Conservation (phyloP, 768 basidiomycete genomes). For the Serendipita indica region DNA sequence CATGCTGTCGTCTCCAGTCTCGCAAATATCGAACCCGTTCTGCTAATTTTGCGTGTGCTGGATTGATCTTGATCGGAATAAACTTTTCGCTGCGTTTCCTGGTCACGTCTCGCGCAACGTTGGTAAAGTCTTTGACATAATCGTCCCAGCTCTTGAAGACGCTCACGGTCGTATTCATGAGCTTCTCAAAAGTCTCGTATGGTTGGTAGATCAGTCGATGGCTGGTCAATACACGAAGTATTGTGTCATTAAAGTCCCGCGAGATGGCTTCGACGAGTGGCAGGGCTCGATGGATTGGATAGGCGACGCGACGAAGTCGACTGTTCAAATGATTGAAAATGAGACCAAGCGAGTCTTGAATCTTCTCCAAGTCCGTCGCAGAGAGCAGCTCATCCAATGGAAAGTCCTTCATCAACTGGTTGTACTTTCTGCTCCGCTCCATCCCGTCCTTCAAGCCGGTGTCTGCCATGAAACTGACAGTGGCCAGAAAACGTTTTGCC, state of each 20-base stretch:
- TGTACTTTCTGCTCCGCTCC: constrained; percentile 85
- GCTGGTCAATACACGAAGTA: constrained; percentile 77
- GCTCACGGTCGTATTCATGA: constrained; percentile 55
- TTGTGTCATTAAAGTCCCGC: constrained; percentile 90
- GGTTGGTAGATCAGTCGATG: constrained; percentile 88
- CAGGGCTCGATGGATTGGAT: constrained; percentile 88
- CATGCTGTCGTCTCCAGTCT: constrained; percentile 93
- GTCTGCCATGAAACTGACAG: constrained; percentile 94
- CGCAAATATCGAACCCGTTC: constrained; percentile 74
- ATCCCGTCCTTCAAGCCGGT: constrained; percentile 92
- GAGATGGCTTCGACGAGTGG: constrained; percentile 98
- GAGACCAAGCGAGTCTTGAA: constrained; percentile 71
- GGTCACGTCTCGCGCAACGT: constrained; percentile 84
- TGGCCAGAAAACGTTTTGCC: constrained; percentile 93
- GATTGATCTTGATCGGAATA: constrained; percentile 88
- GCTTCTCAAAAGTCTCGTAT: constrained; percentile 84
- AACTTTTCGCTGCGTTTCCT: constrained; percentile 82
- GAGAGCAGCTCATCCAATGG: constrained; percentile 93
- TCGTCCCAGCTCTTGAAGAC: constrained; percentile 87
- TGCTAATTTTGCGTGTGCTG: constrained; percentile 83
- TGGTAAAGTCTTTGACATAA: constrained; percentile 80
- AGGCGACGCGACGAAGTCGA: constrained; percentile 89
- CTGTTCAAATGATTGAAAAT: constrained; percentile 93
- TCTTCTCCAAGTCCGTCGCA: constrained; percentile 89
- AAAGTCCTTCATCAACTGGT: constrained; percentile 97